Percentiles rank a stretch among this genome's conserved stretches.
phyloP scores from a whole-genome alignment of 495 filamentous ascomycete species.

The Xylaria telfairii region DNA sequence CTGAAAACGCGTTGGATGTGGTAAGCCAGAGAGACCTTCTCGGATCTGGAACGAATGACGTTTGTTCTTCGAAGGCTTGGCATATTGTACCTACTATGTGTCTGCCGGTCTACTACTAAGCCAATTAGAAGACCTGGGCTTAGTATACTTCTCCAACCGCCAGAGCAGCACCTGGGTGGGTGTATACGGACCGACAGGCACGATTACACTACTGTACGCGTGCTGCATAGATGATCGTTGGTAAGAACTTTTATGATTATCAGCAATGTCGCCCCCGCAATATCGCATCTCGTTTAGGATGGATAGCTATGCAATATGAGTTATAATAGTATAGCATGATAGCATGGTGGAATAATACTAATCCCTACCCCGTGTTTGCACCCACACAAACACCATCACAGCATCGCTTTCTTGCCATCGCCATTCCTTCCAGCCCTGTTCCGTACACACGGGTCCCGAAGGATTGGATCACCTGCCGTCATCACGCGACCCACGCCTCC shows the following conservation, averaged over 20 bases:
- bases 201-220: not conserved
- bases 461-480: conserved; percentile 20
- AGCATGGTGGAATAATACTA: conserved; percentile 9
- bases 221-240: not conserved
- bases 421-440: conserved; percentile 13
- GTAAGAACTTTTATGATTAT: not conserved
- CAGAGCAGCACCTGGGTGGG: not conserved
- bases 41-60: conserved; percentile 1
- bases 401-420: conserved; percentile 1
- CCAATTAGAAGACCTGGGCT: not conserved
- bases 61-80: not conserved
- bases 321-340: too few species aligned
- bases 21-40: not conserved
- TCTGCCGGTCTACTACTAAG: not conserved
- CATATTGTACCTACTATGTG: too few species aligned
- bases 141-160: not conserved
- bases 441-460: conserved; percentile 20
- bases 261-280: not conserved
- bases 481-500: conserved; percentile 8
- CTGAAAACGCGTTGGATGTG: not conserved
- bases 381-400: conserved; percentile 10
- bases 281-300: not conserved
- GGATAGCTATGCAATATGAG: not conserved
- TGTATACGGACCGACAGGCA: not conserved
- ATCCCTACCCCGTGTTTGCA: conserved; percentile 6